Base-by-base conservation (phyloP, 306 rosid species). In the Gastrolobium bilobum region DNA sequence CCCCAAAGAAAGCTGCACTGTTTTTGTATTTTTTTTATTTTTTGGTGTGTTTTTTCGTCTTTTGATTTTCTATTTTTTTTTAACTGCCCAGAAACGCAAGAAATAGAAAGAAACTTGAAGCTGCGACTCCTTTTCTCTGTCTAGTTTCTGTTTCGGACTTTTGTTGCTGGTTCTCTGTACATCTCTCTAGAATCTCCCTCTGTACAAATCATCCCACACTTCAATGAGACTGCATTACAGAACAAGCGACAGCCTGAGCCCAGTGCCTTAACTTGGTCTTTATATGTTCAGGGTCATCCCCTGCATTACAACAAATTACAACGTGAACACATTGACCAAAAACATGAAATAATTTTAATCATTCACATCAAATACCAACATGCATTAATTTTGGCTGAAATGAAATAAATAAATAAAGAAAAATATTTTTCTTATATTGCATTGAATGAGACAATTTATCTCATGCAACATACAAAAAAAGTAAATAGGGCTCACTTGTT, bases 181-280 rank as follows among this genome's bases (percentile, higher is more conserved):
- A n/a, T 47, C 10, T 80, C 76, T 82, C 60, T 64, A 72, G 52
- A 50, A 71, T 42, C 58, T 69, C 61, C 61, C 44, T 75, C 85
- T 88, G 75, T 85, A 87, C 93, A 91, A 82, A 65, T 33, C 69
- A n/a, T 81, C 76, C 39, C 34, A 38, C 44, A 7, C 42, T 35
- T 91, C 70, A 89, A 14, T 58, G 76, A 30, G 90, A 86, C 51
- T 95, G 99, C 91, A 91, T 85, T 39, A 95, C 91, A 58, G 99
- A 92, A 79, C 99, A 95, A 51, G 99, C 98, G 54, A 95, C 99
- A 0, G 97, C 99, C 77, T 95, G 99, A 35, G 98, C 99, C 99
- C 99, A 93, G 38, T 91, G 97, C 82, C 98, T 88, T 81, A 95
- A 77, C 85, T 90, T 95, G 10, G 90, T 89, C 81, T 93, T 93